A percentile compares a stretch with the other conserved stretches of the same genome.
phyloP scores from a whole-genome alignment of 306 rosid species.

The Trifolium fragiferum region DNA sequence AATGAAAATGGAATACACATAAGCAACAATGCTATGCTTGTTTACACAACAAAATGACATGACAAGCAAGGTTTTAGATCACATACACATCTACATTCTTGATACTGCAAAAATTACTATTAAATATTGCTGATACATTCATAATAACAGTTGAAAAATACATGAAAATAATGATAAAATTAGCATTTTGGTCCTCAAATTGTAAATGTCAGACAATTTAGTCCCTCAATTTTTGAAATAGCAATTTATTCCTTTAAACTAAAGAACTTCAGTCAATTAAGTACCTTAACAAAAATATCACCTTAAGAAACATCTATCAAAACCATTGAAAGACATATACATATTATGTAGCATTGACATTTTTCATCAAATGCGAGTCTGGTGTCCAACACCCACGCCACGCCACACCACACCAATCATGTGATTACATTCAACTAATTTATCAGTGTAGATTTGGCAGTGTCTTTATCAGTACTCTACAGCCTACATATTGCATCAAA shows the following conservation, averaged over 20 bases:
- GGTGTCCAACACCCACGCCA: neutral
- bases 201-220: neutral
- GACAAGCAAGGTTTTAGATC: neutral
- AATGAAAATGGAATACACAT: conserved; percentile 16
- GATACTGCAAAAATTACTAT: neutral
- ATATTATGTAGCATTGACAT: neutral
- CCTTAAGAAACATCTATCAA: neutral
- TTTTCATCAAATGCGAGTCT: neutral
- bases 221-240: neutral
- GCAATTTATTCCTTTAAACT: neutral
- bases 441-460: too few relatives aligned
- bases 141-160: neutral
- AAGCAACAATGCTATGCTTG: neutral
- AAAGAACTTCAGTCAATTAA: neutral
- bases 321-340: neutral
- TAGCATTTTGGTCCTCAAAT: neutral
- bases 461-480: too few relatives aligned
- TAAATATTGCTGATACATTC: neutral
- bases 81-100: neutral
- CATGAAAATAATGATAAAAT: neutral
- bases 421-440: neutral
- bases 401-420: too few relatives aligned
- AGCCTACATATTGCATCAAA: neutral
- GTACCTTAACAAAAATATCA: neutral
- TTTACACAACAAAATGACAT: neutral